Base-by-base conservation (phyloP, 192 early-diverging fungal species). In the Backusella liffmaniae region DNA sequence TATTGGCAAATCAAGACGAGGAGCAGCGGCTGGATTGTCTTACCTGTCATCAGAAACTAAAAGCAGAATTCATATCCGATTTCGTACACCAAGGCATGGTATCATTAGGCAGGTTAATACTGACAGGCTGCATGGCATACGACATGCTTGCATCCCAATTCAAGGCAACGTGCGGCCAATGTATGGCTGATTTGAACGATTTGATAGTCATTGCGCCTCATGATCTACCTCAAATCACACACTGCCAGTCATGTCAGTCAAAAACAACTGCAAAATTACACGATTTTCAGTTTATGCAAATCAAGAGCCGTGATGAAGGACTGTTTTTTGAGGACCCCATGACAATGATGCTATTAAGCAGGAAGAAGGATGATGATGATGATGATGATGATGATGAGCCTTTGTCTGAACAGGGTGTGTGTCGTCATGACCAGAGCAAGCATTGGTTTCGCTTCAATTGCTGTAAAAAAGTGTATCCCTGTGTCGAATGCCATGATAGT, bases 391-490 rank as follows among this genome's bases (percentile, higher is more conserved):
- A 86, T 85, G 72, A 88, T 81, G 35, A 86, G 74, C 90, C 94
- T 16, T 84, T 96, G 29, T 93, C 95, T 0, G 72, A 91, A 44
- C 90, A 92, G 67, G 96, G 96, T 1, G 82, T 91, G 0, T 98
- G 96, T 82, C 82, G 86, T 70, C 95, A 98, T 70, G 97, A 95
- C 79, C 77, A 87, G 15, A 93, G 91, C 7, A 90, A 90, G 42
- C 86, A 95, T 18, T 98, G 95, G 94, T 92, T 98, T 81, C 88
- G 96, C n/a, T 98, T 98, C 81, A 91, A 94, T 0, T 98, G 96
- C 85, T 98, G 96, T 76, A 88, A 87, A 67, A 94, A 91, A 79
- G 83, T 93, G 13, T 95, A 89, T 78, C 88, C 95, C 0, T 98
- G 96, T 69, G 95, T 94, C 78, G 70, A 85, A 4, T 98, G 96